phyloP scores from a whole-genome alignment of 2,329 filamentous ascomycete species.

The Alternaria sp. region DNA sequence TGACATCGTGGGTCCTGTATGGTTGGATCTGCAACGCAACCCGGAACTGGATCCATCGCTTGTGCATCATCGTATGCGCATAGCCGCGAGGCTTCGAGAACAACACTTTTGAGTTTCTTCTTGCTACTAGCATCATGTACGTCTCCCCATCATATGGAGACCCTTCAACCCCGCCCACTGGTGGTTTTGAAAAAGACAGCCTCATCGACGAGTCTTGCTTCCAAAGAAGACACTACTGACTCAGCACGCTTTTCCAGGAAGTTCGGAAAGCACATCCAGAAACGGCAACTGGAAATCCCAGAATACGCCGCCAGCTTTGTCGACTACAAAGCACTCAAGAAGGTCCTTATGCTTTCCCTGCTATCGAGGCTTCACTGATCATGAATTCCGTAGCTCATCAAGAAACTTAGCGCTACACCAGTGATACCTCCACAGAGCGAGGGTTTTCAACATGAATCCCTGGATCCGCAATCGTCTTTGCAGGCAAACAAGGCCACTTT shows the following conservation, averaged over 20 bases:
- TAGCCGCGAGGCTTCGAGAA: slow-evolving; percentile 26
- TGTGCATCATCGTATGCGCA: slow-evolving; percentile 38
- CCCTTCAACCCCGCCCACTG: slow-evolving; percentile 36
- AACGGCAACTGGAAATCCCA: slow-evolving; percentile 96
- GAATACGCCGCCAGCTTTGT: slow-evolving; percentile 99
- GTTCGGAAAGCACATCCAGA: slow-evolving; percentile 99
- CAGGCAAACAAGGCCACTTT: slow-evolving; percentile 98
- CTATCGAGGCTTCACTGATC: slow-evolving; percentile 12
- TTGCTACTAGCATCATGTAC: slow-evolving; percentile 45
- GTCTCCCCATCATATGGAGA: slow-evolving; percentile 45
- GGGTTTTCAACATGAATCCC: slow-evolving; percentile 50
- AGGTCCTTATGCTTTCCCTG: slow-evolving; percentile 64
- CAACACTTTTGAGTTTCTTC: slow-evolving; percentile 26
- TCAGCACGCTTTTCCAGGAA: slow-evolving; percentile 70
- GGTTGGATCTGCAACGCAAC: slow-evolving; percentile 36
- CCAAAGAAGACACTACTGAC: slow-evolving; percentile 48
- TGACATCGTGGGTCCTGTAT: slow-evolving; percentile 38
- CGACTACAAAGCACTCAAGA: slow-evolving; percentile 99
- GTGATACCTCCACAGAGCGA: slow-evolving; percentile 79
- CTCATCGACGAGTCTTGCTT: slow-evolving; percentile 44
- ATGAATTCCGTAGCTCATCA: slow-evolving; percentile 77
- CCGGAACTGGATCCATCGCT: slow-evolving; percentile 35
- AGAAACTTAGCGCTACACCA: slow-evolving; percentile 92
- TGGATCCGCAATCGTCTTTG: slow-evolving; percentile 84
- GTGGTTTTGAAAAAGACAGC: slow-evolving; percentile 40